These are phyloP conservation scores for Malus asiatica DNA, from an alignment of 306 rosid species.

Conservation along the genomic window DNA sequence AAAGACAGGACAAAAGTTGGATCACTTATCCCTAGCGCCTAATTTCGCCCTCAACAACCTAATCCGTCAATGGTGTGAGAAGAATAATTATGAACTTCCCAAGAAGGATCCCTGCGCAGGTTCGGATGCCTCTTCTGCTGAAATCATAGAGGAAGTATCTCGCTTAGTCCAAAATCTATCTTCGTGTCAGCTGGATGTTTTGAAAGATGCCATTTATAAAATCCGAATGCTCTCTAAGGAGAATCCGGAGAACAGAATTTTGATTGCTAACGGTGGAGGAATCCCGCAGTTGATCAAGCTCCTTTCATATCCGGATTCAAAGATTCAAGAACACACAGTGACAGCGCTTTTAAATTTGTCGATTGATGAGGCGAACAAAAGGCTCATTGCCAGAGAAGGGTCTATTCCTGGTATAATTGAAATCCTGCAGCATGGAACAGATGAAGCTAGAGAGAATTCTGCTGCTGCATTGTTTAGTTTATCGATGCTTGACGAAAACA, in stretches of 20 bases:
- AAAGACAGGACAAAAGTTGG: constrained; percentile 43
- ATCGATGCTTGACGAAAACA: constrained; percentile 75
- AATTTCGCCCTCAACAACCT: constrained; percentile 53
- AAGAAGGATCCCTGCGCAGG: constrained; percentile 19
- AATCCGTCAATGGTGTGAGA: constrained; percentile 62
- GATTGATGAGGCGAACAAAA: constrained; percentile 72
- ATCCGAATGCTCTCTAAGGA: constrained; percentile 77
- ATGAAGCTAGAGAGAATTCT: constrained; percentile 71
- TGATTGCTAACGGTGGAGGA: constrained; percentile 69
- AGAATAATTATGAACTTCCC: constrained; percentile 49
- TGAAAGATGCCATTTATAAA: constrained; percentile 56
- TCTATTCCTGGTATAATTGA: constrained; percentile 75
- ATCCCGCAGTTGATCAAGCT: constrained; percentile 63
- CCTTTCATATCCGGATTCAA: constrained; percentile 59
- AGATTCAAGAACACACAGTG: constrained; percentile 73
- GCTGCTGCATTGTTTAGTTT: constrained; percentile 85
- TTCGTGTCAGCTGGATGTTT: constrained; percentile 44
- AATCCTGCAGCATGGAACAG: constrained; percentile 54
- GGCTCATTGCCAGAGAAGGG: constrained; percentile 54
- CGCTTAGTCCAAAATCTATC: constrained; percentile 42
- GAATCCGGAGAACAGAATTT: constrained; percentile 58
- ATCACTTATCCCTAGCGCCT: constrained; percentile 44
- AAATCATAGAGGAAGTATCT: constrained; percentile 41
- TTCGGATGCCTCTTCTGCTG: constrained; percentile 26
- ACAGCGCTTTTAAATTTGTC: constrained; percentile 74